Base-by-base conservation (phyloP, 805 yeast species). In the Monosporozyma siamensis region DNA sequence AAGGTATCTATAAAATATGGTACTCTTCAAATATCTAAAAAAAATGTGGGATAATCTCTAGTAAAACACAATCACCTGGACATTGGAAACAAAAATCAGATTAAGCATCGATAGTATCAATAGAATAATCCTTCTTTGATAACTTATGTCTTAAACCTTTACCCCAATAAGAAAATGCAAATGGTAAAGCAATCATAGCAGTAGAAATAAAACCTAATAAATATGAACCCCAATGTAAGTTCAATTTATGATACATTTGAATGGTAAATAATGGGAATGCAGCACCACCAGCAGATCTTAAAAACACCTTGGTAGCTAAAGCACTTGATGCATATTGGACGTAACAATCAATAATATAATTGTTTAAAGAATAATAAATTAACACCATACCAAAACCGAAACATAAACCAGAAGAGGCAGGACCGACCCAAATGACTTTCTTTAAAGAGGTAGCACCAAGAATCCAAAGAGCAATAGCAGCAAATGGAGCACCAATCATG, bases 321-420 rank as follows among this genome's bases (percentile, higher is more conserved):
- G 92, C 92, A 45, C 80, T 72, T 7, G 92, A 87, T 4, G 90
- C 89, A 56, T 72, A 81, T 55, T 81, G 77, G 41, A 86, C 82
- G 64, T 88, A 87, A 31, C 95, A 82, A 64, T 88, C 96, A 58
- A 88, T 85, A 63, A 88, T 89, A 57, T 89, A 86, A 65, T 83
- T 83, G 66, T 83, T 72, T 52, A 82, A 73, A 4, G 88, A 72
- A 59, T 84, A 81, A 66, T 84, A 85, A 43, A 85, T 74, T 57
- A 84, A 68, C 39, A 84, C 80, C 69, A 85, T 73, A 29, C 89
- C 85, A 54, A 77, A 82, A 8, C 95, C 94, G 53, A 84, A 77
- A 1, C 88, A 77, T 32, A 84, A 65, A 47, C 95, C 96, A 4
- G 89, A 74, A 30, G 83, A 77, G 12, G 80, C 75, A 4, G 94